These are phyloP conservation scores for Zygosaccharomyces gambellarensis DNA, from an alignment of 805 yeast genomes.

Conservation along the genomic window DNA sequence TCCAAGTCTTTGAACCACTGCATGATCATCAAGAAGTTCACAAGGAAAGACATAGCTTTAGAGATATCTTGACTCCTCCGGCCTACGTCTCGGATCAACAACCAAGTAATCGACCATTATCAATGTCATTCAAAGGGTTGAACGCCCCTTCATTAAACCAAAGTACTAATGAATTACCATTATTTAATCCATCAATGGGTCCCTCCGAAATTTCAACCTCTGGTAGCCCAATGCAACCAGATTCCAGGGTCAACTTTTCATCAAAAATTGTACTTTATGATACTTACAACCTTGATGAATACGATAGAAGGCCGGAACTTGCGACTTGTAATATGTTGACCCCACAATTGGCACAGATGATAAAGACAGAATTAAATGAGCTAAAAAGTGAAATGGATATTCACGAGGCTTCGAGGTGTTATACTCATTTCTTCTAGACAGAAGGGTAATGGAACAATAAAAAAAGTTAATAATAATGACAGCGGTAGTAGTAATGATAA, in stretches of 20 bases:
- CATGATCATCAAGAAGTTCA: background rate
- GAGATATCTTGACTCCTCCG: background rate
- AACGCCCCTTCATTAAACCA: conserved; percentile 53
- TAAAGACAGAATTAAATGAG: conserved; percentile 77
- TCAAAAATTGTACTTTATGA: conserved; percentile 79
- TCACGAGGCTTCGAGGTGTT: conserved; percentile 71
- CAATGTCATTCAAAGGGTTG: conserved; percentile 58
- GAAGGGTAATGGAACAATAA: background rate
- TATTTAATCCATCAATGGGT: conserved; percentile 39
- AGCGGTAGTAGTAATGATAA: background rate
- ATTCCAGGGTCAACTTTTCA: conserved; percentile 54
- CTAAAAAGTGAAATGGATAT: conserved; percentile 77
- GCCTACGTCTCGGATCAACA: conserved; percentile 22
- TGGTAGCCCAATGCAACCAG: background rate
- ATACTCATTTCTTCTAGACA: conserved; percentile 73
- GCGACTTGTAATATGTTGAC: conserved; percentile 92
- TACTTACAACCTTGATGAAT: conserved; percentile 76
- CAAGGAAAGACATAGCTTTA: conserved; percentile 2
- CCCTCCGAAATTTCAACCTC: conserved; percentile 5
- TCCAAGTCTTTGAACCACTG: background rate
- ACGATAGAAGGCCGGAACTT: conserved; percentile 87
- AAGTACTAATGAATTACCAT: conserved; percentile 32
- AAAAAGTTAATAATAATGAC: background rate
- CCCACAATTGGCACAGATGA: conserved; percentile 78
- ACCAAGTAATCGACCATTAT: conserved; percentile 34